phyloP scores from a whole-genome alignment of 176 grass and related monocot genomes.

The Areca catechu region DNA sequence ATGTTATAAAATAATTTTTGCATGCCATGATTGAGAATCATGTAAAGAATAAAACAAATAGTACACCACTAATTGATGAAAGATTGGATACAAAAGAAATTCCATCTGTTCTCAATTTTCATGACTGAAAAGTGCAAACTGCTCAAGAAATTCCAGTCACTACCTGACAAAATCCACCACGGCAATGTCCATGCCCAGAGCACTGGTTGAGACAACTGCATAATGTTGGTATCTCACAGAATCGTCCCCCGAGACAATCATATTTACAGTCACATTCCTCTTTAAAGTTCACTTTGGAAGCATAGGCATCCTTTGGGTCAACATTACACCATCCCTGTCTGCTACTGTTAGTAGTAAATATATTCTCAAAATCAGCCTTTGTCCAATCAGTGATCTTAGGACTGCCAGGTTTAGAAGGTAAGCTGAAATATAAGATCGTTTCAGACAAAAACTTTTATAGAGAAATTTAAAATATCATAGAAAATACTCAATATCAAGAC shows the following conservation, averaged over 20 bases:
- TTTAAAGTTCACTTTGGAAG: conserved; percentile 70
- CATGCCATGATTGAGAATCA: too few species aligned
- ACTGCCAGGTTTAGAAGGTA: conserved; percentile 49
- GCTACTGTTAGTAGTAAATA: conserved; percentile 73
- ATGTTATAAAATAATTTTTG: too few species aligned
- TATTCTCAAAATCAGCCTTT: conserved; percentile 61
- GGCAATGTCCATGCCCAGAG: conserved; percentile 74
- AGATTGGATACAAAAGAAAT: too few species aligned
- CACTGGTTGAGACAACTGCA: conserved; percentile 90
- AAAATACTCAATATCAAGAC: conserved; percentile 6
- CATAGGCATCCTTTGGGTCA: conserved; percentile 66
- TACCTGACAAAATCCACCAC: conserved; percentile 93
- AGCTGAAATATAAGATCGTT: conserved; percentile 30
- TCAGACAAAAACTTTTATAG: too few species aligned
- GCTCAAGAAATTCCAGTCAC: background rate
- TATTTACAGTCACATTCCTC: conserved; percentile 92
- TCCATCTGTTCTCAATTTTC: too few species aligned
- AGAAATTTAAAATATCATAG: too few species aligned
- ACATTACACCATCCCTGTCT: conserved; percentile 91
- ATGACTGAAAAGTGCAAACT: too few species aligned
- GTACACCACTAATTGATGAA: too few species aligned
- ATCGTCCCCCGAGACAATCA: conserved; percentile 59
- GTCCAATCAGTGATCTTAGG: conserved; percentile 62
- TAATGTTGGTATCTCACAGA: conserved; percentile 68
- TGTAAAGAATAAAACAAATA: too few species aligned